Conservation (phyloP, 352 stramenopile genomes). For the Phytophthora capsici region DNA sequence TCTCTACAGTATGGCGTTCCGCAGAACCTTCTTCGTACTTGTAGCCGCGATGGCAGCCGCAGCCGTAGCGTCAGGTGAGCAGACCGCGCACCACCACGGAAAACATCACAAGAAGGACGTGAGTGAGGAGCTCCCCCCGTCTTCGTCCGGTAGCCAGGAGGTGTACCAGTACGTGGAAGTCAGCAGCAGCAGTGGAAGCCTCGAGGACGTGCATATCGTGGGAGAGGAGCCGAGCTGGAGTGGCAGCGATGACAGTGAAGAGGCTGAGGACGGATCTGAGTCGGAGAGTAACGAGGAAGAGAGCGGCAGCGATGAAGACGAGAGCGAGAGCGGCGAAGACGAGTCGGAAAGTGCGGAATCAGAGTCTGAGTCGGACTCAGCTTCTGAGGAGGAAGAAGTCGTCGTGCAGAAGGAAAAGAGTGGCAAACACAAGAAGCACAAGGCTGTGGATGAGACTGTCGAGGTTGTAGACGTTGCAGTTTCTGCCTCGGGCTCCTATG, state of each 20-base stretch:
- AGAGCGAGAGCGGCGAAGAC: slow-evolving; percentile 18
- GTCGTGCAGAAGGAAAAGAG: slow-evolving; percentile 23
- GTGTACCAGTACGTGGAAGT: slow-evolving; percentile 1
- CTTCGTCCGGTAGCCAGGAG: slow-evolving; percentile 5
- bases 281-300: slow-evolving; percentile 1
- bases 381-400: slow-evolving; percentile 19
- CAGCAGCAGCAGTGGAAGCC: slow-evolving; percentile 25
- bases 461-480: not conserved
- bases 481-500: slow-evolving; percentile 18
- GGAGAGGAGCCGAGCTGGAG: slow-evolving; percentile 30
- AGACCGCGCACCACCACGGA: slow-evolving; percentile 26
- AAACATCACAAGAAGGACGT: slow-evolving; percentile 24
- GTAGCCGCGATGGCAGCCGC: slow-evolving; percentile 29
- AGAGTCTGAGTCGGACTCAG: slow-evolving; percentile 21
- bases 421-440: slow-evolving; percentile 32
- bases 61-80: slow-evolving; percentile 25
- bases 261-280: slow-evolving; percentile 16
- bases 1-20: slow-evolving; percentile 31
- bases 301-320: not conserved
- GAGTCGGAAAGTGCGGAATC: slow-evolving; percentile 22
- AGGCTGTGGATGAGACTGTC: not conserved
- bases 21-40: slow-evolving; percentile 37
- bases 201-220: slow-evolving; percentile 12
- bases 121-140: not conserved
- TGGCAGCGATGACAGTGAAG: slow-evolving; percentile 30